phyloP scores from a whole-genome alignment of 371 early-diverging fungal genomes.

The Batrachochytrium dendrobatidis region DNA sequence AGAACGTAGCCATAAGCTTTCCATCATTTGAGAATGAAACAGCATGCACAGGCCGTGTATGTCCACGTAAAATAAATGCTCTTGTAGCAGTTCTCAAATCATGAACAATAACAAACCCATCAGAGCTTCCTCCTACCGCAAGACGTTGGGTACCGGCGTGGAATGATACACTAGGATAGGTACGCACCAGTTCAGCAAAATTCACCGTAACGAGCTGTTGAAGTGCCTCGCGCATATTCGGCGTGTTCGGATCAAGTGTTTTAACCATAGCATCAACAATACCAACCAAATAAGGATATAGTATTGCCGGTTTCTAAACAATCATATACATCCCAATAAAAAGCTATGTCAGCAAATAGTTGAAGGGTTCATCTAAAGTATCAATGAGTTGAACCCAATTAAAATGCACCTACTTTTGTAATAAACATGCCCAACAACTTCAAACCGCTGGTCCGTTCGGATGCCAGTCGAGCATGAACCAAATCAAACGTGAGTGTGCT shows the following conservation, averaged over 20 bases:
- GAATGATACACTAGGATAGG: slow-evolving; percentile 68
- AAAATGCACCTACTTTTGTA: slow-evolving; percentile 49
- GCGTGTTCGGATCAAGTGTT: slow-evolving; percentile 73
- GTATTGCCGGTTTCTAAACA: slow-evolving; percentile 53
- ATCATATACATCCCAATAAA: too few species aligned
- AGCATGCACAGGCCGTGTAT: slow-evolving; percentile 55
- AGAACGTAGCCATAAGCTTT: slow-evolving; percentile 67
- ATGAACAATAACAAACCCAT: slow-evolving; percentile 71
- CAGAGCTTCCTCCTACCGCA: slow-evolving; percentile 68
- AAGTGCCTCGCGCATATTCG: slow-evolving; percentile 63
- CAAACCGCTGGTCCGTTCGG: slow-evolving; percentile 53
- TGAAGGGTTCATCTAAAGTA: too few species aligned
- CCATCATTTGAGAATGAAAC: slow-evolving; percentile 76
- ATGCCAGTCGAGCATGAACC: slow-evolving; percentile 52
- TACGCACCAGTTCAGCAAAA: slow-evolving; percentile 69
- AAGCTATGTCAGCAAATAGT: too few species aligned
- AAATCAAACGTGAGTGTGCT: slow-evolving; percentile 69
- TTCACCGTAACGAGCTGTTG: slow-evolving; percentile 62
- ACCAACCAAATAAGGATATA: slow-evolving; percentile 52
- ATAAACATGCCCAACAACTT: slow-evolving; percentile 67
- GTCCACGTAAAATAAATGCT: slow-evolving; percentile 67
- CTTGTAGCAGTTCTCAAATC: slow-evolving; percentile 80
- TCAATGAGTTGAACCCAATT: too few species aligned
- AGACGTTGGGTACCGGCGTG: slow-evolving; percentile 68
- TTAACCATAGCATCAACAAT: slow-evolving; percentile 76